A percentile compares a stretch with the other conserved stretches of the same genome.
Conservation (phyloP, 1,284 basidiomycete genomes). For the Ganoderma sp. region DNA sequence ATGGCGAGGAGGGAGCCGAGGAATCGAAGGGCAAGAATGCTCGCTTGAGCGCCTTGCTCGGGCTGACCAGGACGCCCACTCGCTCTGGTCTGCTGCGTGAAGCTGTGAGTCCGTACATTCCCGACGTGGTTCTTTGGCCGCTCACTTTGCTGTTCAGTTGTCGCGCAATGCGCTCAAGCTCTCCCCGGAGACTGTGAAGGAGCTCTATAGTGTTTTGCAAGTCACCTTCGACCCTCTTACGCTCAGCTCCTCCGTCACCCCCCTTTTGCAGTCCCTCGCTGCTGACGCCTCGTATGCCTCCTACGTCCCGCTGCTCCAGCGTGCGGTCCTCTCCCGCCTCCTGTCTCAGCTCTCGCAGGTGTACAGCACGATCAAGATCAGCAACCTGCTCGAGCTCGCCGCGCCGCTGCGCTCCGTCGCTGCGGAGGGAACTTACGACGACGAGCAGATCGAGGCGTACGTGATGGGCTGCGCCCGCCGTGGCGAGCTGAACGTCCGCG, state of each 20-base stretch:
- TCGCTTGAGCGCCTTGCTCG: conserved; percentile 86
- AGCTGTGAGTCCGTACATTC: conserved; percentile 62
- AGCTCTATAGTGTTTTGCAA: conserved; percentile 91
- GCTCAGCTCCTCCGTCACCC: conserved; percentile 84
- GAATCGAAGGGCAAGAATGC: conserved; percentile 79
- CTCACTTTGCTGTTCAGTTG: conserved; percentile 52
- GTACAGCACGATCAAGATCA: conserved; percentile 88
- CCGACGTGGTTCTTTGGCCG: conserved; percentile 11
- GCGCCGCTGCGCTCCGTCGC: conserved; percentile 69
- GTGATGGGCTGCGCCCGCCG: conserved; percentile 91
- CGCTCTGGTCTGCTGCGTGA: conserved; percentile 86
- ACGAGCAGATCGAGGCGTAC: conserved; percentile 88
- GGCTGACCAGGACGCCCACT: conserved; percentile 86
- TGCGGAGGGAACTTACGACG: conserved; percentile 60
- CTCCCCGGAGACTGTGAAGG: conserved; percentile 76
- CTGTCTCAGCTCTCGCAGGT: conserved; percentile 94
- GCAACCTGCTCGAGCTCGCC: conserved; percentile 78
- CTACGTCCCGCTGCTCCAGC: conserved; percentile 91
- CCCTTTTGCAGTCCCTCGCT: conserved; percentile 76
- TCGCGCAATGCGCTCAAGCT: conserved; percentile 88
- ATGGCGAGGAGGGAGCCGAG: conserved; percentile 63
- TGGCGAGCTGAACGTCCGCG: conserved; percentile 86
- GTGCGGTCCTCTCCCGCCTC: conserved; percentile 92
- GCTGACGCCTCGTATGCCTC: conserved; percentile 66
- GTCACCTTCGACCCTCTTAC: conserved; percentile 95